Conservation (phyloP, 495 filamentous ascomycete genomes). For the Neurospora sp. region DNA sequence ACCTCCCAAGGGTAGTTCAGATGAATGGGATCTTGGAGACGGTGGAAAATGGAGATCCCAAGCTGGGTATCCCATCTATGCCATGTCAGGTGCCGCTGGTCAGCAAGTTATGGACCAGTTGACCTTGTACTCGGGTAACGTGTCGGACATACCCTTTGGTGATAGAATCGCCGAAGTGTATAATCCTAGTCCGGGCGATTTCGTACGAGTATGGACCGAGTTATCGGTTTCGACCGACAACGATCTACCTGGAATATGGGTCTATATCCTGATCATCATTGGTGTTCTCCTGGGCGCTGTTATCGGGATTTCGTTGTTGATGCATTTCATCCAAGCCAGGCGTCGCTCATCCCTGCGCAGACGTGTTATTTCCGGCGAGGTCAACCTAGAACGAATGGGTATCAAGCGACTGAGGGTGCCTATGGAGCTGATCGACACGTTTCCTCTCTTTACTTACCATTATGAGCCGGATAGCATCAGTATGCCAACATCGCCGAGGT, state of each 20-base stretch:
- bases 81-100: constrained; percentile 59
- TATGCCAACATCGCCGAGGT: constrained; percentile 12
- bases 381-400: constrained; percentile 70
- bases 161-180: constrained; percentile 50
- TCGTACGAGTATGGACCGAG: constrained; percentile 41
- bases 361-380: constrained; percentile 62
- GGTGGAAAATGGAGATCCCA: constrained; percentile 50
- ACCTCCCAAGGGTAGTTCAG: constrained; percentile 50
- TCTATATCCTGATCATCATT: constrained; percentile 72
- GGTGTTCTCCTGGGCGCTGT: constrained; percentile 60
- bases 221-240: constrained; percentile 28
- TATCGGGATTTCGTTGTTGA: constrained; percentile 51
- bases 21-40: constrained; percentile 58
- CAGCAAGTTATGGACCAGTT: constrained; percentile 59
- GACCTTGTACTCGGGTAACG: constrained; percentile 62
- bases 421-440: constrained; percentile 49
- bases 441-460: constrained; percentile 68
- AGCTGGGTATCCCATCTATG: constrained; percentile 72
- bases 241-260: constrained; percentile 62
- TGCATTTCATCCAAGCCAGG: constrained; percentile 63
- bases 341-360: constrained; percentile 54
- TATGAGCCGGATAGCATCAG: constrained; percentile 26
- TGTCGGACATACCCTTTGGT: constrained; percentile 48
- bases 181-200: constrained; percentile 51
- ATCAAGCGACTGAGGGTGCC: constrained; percentile 69